Evolutionary conservation across 2,329 filamentous ascomycete genomes (phyloP).

Genomic region (Trichocomaceae sp.): DNA sequence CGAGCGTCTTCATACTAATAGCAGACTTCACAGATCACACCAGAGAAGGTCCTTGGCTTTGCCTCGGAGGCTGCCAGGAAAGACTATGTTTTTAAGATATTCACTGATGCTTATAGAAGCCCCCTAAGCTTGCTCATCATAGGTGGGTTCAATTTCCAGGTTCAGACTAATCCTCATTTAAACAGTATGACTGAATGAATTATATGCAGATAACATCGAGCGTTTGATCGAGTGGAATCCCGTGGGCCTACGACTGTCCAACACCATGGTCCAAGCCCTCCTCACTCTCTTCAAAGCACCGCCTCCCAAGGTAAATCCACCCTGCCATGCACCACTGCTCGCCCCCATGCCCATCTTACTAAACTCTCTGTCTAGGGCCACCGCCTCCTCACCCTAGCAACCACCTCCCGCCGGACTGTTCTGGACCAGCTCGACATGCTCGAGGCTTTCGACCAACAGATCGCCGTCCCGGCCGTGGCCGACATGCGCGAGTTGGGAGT

Average conservation of each 20-base stretch:
- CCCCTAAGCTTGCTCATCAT: conserved; percentile 58
- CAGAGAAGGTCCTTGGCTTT: conserved; percentile 79
- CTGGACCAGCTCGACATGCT: background rate
- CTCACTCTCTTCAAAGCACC: background rate
- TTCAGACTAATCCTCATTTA: background rate
- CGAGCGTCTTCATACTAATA: background rate
- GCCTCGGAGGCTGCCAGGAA: conserved; percentile 75
- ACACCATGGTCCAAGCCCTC: conserved; percentile 69
- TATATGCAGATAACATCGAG: conserved; percentile 81
- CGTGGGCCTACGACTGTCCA: conserved; percentile 83
- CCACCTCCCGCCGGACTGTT: background rate
- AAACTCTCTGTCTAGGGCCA: background rate
- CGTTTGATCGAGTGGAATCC: conserved; percentile 89
- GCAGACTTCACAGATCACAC: conserved; percentile 25
- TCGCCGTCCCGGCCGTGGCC: background rate
- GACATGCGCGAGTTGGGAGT: background rate
- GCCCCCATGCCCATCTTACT: background rate
- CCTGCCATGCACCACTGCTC: background rate
- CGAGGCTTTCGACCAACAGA: background rate
- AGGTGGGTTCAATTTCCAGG: background rate
- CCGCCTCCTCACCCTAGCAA: background rate
- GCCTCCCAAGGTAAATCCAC: background rate
- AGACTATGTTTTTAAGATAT: conserved; percentile 77
- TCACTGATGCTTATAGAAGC: conserved; percentile 91
- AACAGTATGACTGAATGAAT: background rate